These are phyloP conservation scores for Cladosporium austrohemisphaericum DNA, from an alignment of 2,329 filamentous ascomycete species.

Conservation along the genomic window DNA sequence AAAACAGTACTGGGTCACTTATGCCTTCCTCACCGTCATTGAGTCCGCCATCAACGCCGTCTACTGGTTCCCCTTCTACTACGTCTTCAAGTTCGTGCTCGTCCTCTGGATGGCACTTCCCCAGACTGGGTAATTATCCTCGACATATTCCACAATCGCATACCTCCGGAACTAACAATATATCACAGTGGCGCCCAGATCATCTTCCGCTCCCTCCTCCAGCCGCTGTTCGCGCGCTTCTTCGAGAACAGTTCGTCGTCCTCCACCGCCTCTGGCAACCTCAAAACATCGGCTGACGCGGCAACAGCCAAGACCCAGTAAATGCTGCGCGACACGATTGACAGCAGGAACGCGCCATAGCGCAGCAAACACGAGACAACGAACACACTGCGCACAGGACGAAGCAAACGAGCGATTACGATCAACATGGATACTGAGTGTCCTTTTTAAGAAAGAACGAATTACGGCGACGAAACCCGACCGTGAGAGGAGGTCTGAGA, in stretches of 20 bases:
- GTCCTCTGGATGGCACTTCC: slow-evolving; percentile 97
- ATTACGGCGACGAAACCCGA: slow-evolving; percentile 7
- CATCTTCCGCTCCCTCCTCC: slow-evolving; percentile 93
- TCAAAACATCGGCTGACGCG: slow-evolving; percentile 82
- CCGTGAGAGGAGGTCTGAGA: not conserved
- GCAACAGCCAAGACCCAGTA: slow-evolving; percentile 47
- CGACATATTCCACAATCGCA: not conserved
- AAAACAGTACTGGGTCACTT: slow-evolving; percentile 77
- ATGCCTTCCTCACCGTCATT: slow-evolving; percentile 74
- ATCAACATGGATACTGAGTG: slow-evolving; percentile 8
- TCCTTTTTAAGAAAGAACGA: slow-evolving; percentile 3
- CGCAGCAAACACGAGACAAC: slow-evolving; percentile 13
- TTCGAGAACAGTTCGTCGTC: slow-evolving; percentile 70
- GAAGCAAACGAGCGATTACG: slow-evolving; percentile 13
- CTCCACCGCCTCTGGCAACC: slow-evolving; percentile 61
- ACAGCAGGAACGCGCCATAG: slow-evolving; percentile 11
- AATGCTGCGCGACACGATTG: slow-evolving; percentile 35
- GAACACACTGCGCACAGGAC: slow-evolving; percentile 10
- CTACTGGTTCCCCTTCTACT: slow-evolving; percentile 98
- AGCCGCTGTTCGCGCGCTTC: slow-evolving; percentile 88
- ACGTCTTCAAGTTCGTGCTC: slow-evolving; percentile 98
- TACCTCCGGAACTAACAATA: too few relatives aligned
- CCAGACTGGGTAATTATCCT: slow-evolving; percentile 73
- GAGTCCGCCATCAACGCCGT: slow-evolving; percentile 81
- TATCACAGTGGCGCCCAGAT: slow-evolving; percentile 78